Base-by-base conservation (phyloP, 2,329 filamentous ascomycete species). In the Colletotrichum scovillei region DNA sequence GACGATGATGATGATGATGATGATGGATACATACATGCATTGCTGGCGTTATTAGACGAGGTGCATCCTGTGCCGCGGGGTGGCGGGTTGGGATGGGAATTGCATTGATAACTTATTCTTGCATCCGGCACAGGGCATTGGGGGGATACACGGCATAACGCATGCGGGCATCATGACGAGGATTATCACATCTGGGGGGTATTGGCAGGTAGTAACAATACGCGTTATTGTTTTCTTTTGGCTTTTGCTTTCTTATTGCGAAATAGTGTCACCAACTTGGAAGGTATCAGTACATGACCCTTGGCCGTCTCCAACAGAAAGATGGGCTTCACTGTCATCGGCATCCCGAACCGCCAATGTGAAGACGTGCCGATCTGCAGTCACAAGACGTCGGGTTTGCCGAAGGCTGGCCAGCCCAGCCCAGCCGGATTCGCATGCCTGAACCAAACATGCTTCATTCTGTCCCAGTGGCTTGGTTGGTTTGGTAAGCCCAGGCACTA, bases 31-130 rank as follows among this genome's bases (percentile, higher is more conserved):
- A 46, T 46, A n/a, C 42, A 35, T 49, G 63, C 57, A 72, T 68
- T 26, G 30, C 57, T 35, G 64, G 49, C 49, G 30, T 59, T 63
- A 58, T 11, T 58, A 52, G 63, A 49, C 65, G 38, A 32, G 26
- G 16, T 57, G 35, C 19, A 26, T 28, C 30, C 9, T 30, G 32
- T 22, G 22, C 57, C 14, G 32, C n/a, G 19, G 42, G 16, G 42
- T n/a, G 5, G 42, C 6, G 7, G 19, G 8, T n/a, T 19, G 38
- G 19, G 38, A 42, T 42, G 38, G 38, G 42, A 49, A 49, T 19
- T 9, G 42, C 42, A 49, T 49, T 49, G 42, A 19, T 49, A 35
- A 35, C 11, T 35, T 12, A 46, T 46, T 46, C 42, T 46, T 46
- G 42, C 42, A n/a, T 46, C 42, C 42, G 42, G 19, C 42, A n/a